These are phyloP conservation scores for Coix lacrymajobi DNA, from an alignment of 176 grass and related monocot genomes.

Conservation along the genomic window DNA sequence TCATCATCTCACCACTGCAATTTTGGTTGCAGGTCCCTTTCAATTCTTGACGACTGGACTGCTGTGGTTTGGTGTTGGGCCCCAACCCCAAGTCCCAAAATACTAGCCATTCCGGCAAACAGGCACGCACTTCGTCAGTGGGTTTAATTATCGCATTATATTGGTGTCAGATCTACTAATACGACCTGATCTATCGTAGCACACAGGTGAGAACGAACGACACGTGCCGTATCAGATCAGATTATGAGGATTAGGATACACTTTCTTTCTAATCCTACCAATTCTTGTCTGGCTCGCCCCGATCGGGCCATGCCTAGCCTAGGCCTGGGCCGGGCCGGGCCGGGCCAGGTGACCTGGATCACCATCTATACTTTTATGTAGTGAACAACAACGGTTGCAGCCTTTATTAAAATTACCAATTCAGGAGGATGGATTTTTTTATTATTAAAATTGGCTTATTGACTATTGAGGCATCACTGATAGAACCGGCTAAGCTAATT, in stretches of 20 bases:
- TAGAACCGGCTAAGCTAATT: too few relatives aligned
- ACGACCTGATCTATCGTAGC: background rate
- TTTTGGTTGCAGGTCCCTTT: conserved; percentile 8
- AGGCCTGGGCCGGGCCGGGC: too few relatives aligned
- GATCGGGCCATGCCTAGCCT: too few relatives aligned
- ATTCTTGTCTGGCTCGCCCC: too few relatives aligned
- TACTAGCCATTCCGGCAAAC: conserved; percentile 4
- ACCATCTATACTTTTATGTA: too few relatives aligned
- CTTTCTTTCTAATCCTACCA: too few relatives aligned
- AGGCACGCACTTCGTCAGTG: background rate
- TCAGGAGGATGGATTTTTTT: too few relatives aligned
- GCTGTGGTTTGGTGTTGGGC: background rate
- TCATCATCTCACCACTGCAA: background rate
- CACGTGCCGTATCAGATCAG: background rate
- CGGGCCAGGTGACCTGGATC: background rate
- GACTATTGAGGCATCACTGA: too few relatives aligned
- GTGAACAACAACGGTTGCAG: too few relatives aligned
- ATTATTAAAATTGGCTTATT: too few relatives aligned
- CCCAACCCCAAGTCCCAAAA: background rate
- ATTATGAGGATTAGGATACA: background rate
- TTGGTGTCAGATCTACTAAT: background rate
- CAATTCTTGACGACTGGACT: background rate
- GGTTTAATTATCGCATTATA: background rate
- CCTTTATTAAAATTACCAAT: too few relatives aligned
- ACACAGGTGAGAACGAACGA: background rate